Percentiles rank a stretch among this genome's conserved stretches.
These are phyloP conservation scores for Diutina sp. DNA, from an alignment of 1,139 yeast genomes.

Conservation along the genomic window DNA sequence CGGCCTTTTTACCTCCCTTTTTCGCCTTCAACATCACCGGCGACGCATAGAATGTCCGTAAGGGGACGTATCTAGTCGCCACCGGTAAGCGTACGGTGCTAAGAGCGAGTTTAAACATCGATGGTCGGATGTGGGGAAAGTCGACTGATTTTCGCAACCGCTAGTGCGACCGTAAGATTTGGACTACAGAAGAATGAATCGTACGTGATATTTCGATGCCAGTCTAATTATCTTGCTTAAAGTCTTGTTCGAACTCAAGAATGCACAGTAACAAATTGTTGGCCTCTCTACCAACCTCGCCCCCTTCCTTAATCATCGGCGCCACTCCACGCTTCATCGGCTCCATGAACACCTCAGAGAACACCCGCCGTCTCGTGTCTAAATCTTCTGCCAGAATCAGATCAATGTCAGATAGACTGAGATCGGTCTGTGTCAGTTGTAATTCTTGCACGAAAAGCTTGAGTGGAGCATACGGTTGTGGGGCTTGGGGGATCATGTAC, in stretches of 20 bases:
- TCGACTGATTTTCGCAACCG: background rate
- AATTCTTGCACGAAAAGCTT: constrained; percentile 36
- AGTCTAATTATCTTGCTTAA: background rate
- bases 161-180: background rate
- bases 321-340: constrained; percentile 41
- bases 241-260: background rate
- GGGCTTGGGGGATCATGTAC: constrained; percentile 39
- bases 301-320: constrained; percentile 54
- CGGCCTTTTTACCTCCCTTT: background rate
- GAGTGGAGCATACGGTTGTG: constrained; percentile 50
- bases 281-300: constrained; percentile 57
- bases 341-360: constrained; percentile 37
- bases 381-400: constrained; percentile 40
- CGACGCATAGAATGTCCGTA: background rate
- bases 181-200: background rate
- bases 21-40: background rate
- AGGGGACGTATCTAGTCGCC: background rate
- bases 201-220: background rate
- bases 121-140: background rate
- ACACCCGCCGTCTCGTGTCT: constrained; percentile 44
- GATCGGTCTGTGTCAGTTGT: constrained; percentile 7
- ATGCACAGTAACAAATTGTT: constrained; percentile 9
- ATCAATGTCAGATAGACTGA: constrained; percentile 18
- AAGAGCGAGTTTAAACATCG: background rate
- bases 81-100: background rate